phyloP scores from a whole-genome alignment of 2,329 filamentous ascomycete species.

The Aspergillus carbonarius region DNA sequence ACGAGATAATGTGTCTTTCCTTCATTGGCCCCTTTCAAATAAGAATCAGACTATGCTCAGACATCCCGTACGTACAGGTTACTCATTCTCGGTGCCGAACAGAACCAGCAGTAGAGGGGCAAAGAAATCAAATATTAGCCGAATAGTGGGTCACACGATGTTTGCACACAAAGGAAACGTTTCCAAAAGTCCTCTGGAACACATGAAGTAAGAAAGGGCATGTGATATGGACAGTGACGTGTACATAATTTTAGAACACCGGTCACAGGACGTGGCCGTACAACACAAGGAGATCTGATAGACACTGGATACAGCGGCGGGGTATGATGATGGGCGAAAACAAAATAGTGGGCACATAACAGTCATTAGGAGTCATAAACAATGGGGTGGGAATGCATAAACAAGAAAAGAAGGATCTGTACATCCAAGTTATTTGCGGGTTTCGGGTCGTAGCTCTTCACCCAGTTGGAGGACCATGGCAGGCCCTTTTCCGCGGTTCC shows the following conservation, averaged over 20 bases:
- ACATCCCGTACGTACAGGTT: neutral
- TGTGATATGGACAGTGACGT: conserved; percentile 14
- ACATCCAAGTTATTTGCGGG: neutral
- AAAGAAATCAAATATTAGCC: neutral
- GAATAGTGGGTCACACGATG: neutral
- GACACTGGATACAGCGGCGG: conserved; percentile 18
- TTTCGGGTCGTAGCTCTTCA: conserved; percentile 59
- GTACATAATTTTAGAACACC: conserved; percentile 6
- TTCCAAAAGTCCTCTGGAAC: conserved; percentile 1
- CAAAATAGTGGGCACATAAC: conserved; percentile 16
- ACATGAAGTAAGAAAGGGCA: conserved; percentile 14
- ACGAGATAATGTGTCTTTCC: neutral
- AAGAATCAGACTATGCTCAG: neutral
- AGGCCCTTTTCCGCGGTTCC: conserved; percentile 42
- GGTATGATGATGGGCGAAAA: conserved; percentile 19
- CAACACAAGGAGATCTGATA: conserved; percentile 6
- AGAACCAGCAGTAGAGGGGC: neutral
- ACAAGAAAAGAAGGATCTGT: conserved; percentile 12
- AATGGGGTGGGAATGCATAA: conserved; percentile 12
- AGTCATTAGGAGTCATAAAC: conserved; percentile 25
- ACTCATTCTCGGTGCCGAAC: neutral
- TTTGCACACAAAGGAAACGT: conserved; percentile 14
- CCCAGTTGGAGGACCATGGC: conserved; percentile 66
- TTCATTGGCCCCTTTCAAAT: neutral
- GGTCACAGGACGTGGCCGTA: neutral